Base-by-base conservation (phyloP, 2,329 filamentous ascomycete species). In the Pezizomycotina sp. region DNA sequence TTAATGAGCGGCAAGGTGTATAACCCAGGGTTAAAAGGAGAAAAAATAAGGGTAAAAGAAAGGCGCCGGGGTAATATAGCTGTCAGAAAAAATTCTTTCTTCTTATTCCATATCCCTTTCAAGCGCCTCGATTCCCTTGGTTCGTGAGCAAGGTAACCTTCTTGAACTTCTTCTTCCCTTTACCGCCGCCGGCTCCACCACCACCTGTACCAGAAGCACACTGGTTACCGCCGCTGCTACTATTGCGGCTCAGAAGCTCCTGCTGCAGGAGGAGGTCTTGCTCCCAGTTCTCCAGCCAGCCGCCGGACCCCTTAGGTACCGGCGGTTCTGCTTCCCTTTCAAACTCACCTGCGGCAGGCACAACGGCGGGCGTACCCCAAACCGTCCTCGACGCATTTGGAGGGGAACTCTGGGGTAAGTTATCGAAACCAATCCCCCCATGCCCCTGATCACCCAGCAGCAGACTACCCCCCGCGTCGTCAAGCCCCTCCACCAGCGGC, bases 231-330 rank as follows among this genome's bases (percentile, higher is more conserved):
- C 16, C 45, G 34, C 30, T 36, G 38, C 8, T 50, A 14, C 44
- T 42, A 25, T 48, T 44, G 6, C 49, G 48, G 19, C 27, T 62
- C 55, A 31, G 64, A 43, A 13, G 64, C 34, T 68, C 62, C 31
- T 69, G 62, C 36, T 82, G 76, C 2, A 69, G 66, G 9, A 72
- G 62, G 10, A 92, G 55, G 38, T 92, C 71, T 38, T 77, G 74
- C 51, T 92, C 80, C 75, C 75, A 80, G 2, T 75, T 81, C 49
- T 79, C 74, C 10, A 86, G 61, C 84, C 84, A 93, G 0, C 84
- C 86, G 54, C 93, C 84, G 44, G 83, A 71, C 2, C 57, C 48
- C 14, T 41, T 40, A 16, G 48, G 43, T 5, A 28, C 32, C 7
- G 6, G 49, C 45, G 42, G 54, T 54, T 30, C 34, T 27, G 39